Evolutionary conservation across 1,139 yeast genomes (phyloP).

Genomic region (Keqinozyma sinolaborantium): DNA sequence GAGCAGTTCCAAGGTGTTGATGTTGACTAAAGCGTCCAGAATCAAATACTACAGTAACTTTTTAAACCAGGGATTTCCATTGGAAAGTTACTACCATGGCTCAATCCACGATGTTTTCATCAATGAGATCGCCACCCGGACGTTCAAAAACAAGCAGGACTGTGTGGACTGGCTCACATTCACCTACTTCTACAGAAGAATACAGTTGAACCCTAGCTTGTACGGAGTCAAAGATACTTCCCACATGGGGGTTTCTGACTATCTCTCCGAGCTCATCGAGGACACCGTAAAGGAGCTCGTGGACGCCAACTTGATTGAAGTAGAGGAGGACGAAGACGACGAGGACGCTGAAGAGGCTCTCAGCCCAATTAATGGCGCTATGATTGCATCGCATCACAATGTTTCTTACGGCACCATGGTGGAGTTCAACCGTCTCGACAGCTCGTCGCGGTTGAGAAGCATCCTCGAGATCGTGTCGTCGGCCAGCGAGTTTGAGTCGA

Average conservation of each 20-base stretch:
- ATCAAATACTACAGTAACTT: slow-evolving; percentile 69
- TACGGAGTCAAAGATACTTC: slow-evolving; percentile 71
- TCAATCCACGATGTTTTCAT: slow-evolving; percentile 64
- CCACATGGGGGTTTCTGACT: slow-evolving; percentile 71
- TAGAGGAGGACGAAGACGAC: slow-evolving; percentile 39
- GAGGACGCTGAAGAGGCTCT: slow-evolving; percentile 43
- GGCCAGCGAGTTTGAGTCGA: slow-evolving; percentile 64
- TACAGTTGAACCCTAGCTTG: slow-evolving; percentile 81
- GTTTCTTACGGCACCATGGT: slow-evolving; percentile 67
- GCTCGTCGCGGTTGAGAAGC: slow-evolving; percentile 55
- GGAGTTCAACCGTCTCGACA: slow-evolving; percentile 48
- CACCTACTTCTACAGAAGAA: slow-evolving; percentile 76
- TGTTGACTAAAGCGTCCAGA: slow-evolving; percentile 56
- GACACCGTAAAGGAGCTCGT: slow-evolving; percentile 61
- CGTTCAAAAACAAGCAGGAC: slow-evolving; percentile 73
- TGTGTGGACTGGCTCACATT: slow-evolving; percentile 89
- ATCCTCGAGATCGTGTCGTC: slow-evolving; percentile 64
- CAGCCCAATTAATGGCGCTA: slow-evolving; percentile 61
- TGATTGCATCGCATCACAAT: slow-evolving; percentile 72
- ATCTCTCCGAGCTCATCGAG: slow-evolving; percentile 80
- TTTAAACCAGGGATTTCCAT: slow-evolving; percentile 70
- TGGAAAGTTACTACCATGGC: slow-evolving; percentile 70
- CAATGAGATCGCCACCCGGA: slow-evolving; percentile 64
- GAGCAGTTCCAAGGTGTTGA: slow-evolving; percentile 35
- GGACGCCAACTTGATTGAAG: slow-evolving; percentile 60